Evolutionary conservation across 495 filamentous ascomycete genomes (phyloP).

Genomic region (Opeltia flavorubescens): DNA sequence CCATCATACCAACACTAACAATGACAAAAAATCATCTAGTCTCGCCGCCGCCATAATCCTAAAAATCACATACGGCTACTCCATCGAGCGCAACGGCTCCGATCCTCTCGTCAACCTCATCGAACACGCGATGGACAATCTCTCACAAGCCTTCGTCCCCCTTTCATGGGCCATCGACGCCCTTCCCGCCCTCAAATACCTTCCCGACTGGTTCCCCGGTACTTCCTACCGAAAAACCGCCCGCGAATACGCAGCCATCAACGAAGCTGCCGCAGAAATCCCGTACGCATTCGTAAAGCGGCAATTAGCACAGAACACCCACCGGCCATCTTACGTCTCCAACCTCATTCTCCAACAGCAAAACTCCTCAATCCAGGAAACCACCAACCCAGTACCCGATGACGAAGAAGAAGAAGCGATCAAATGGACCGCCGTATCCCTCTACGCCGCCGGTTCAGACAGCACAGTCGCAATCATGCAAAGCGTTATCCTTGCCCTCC

Average conservation of each 20-base stretch:
- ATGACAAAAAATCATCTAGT: slow-evolving; percentile 3
- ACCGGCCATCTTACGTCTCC: slow-evolving; percentile 27
- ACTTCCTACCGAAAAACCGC: slow-evolving; percentile 28
- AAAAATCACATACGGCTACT: slow-evolving; percentile 37
- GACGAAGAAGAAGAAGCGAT: slow-evolving; percentile 20
- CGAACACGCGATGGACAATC: slow-evolving; percentile 24
- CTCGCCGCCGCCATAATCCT: slow-evolving; percentile 30
- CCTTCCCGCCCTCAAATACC: not conserved
- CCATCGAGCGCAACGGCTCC: slow-evolving; percentile 20
- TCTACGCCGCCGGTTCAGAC: slow-evolving; percentile 46
- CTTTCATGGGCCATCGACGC: slow-evolving; percentile 1
- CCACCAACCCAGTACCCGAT: not conserved
- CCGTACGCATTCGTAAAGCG: slow-evolving; percentile 32
- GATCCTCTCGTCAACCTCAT: slow-evolving; percentile 32
- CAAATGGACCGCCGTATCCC: slow-evolving; percentile 34
- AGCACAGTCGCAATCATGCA: slow-evolving; percentile 27
- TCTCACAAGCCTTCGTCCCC: slow-evolving; percentile 21
- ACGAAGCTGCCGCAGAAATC: slow-evolving; percentile 13
- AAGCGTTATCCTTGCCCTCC: slow-evolving; percentile 35
- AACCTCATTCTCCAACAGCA: slow-evolving; percentile 17
- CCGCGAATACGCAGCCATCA: slow-evolving; percentile 10
- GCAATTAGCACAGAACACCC: slow-evolving; percentile 23
- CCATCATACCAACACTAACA: not conserved
- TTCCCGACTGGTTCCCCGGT: slow-evolving; percentile 30
- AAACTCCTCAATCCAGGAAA: slow-evolving; percentile 6